Evolutionary conservation across 371 early-diverging fungal species (phyloP), one percentile per base, ranked within the genome.

Genomic region (Mortierella polycephala): DNA sequence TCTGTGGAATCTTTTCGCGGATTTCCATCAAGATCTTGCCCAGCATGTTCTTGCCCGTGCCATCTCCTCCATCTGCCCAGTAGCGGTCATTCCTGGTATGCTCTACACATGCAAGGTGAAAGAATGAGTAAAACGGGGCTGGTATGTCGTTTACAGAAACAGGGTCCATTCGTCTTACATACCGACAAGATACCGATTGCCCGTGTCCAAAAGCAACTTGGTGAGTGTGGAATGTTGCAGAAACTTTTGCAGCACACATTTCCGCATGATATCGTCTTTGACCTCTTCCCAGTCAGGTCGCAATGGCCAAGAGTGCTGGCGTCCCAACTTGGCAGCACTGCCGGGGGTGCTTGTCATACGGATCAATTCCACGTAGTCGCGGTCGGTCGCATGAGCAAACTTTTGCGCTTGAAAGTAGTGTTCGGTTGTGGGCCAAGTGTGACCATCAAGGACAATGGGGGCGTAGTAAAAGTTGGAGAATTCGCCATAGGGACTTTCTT

Each of bases 321-420:
- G 67, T 5, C 84, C 86, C 57, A 71, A 49, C 23, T 63, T 65
- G 20, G 83, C 84, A n/a, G 86, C 86, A 40, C 53, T 64, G 2
- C 84, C 58, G 0, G 86, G 83, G 0, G 74, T 60, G 8, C 51
- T 7, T 4, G 75, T 21, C 1, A 59, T 50, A 3, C 83, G 80
- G 18, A 86, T 74, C 52, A 58, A 9, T 41, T 83, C 80, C 10
- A 74, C 68, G 49, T 79, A 76, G 12, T 70, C n/a, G 8, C 52
- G 50, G 47, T 80, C 70, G 0, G 69, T 50, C 2, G 60, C 40
- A 45, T 66, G 73, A 0, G 79, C 72, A 76, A 84, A 84, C 82
- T 84, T 84, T 69, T 72, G 73, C 7, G 84, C 86, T 63, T 86
- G 86, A 55, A 86, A 86, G 68, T 86, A 86, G 61, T 86, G 86